Conservation (phyloP, 768 basidiomycete genomes). For the Tylopilus vinaceipallidus region DNA sequence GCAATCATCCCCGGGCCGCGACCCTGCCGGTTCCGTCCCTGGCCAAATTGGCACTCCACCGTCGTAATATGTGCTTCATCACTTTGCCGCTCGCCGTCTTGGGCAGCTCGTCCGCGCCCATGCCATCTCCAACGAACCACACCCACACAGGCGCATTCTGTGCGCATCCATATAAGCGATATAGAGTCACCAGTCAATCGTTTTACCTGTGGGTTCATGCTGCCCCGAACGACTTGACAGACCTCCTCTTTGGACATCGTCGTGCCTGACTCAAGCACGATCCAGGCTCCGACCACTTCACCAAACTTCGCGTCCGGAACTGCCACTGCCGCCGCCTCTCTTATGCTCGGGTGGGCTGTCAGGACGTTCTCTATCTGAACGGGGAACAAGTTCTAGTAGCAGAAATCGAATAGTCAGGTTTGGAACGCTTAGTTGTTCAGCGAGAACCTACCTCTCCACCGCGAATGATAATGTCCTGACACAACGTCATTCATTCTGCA, state of each 20-base stretch:
- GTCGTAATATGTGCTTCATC: conserved; percentile 73
- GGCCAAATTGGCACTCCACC: conserved; percentile 62
- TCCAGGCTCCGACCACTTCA: conserved; percentile 81
- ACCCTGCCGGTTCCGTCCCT: conserved; percentile 40
- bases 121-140: conserved; percentile 77
- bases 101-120: conserved; percentile 55
- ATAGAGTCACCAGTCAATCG: not conserved
- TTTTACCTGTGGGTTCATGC: conserved; percentile 77
- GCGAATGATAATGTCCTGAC: conserved; percentile 78
- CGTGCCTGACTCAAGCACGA: conserved; percentile 46
- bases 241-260: conserved; percentile 50
- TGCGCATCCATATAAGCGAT: conserved; percentile 1
- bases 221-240: conserved; percentile 47
- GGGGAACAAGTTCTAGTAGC: conserved; percentile 71
- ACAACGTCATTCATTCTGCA: conserved; percentile 1
- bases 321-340: conserved; percentile 71
- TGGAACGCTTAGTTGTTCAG: too few relatives aligned
- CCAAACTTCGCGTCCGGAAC: conserved; percentile 69
- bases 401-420: not conserved
- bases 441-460: conserved; percentile 65
- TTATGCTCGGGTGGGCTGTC: conserved; percentile 51
- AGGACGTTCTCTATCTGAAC: conserved; percentile 81
- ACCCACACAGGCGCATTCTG: conserved; percentile 82
- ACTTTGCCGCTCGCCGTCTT: conserved; percentile 90
- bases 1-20: too few relatives aligned